Evolutionary conservation across 305 asterid species (phyloP).

Genomic region (Solanum aculeatissimum): DNA sequence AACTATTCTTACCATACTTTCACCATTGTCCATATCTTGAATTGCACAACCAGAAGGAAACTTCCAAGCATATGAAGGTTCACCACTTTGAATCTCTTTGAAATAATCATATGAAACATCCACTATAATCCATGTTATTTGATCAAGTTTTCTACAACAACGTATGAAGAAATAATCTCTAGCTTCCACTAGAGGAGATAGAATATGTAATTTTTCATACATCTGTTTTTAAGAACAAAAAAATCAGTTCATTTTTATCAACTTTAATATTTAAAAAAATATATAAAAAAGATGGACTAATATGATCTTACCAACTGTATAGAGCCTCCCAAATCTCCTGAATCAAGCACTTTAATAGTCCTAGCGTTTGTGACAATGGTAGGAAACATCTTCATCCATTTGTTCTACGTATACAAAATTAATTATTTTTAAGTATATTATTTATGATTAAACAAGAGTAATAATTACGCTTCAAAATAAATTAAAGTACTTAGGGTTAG

Average conservation of each 20-base stretch:
- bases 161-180: too few species aligned
- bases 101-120: slow-evolving; percentile 7
- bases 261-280: neutral
- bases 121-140: too few species aligned
- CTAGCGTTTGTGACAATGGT: slow-evolving; percentile 37
- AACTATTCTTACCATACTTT: slow-evolving; percentile 31
- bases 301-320: slow-evolving; percentile 33
- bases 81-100: slow-evolving; percentile 25
- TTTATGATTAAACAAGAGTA: neutral
- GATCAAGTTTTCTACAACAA: too few species aligned
- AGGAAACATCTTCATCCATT: neutral
- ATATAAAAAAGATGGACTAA: too few species aligned
- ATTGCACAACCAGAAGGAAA: slow-evolving; percentile 1
- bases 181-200: too few species aligned
- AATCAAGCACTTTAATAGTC: slow-evolving; percentile 35
- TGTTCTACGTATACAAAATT: slow-evolving; percentile 23
- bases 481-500: neutral
- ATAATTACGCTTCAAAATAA: neutral
- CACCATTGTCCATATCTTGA: slow-evolving; percentile 45
- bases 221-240: too few species aligned
- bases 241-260: neutral
- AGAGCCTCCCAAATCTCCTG: slow-evolving; percentile 32
- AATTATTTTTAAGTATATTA: neutral
- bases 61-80: slow-evolving; percentile 36
- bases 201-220: too few species aligned